Evolutionary conservation across 2,329 filamentous ascomycete species (phyloP), one percentile per base, ranked within the genome.

Genomic region (Arthrobotrys pseudoclavata): DNA sequence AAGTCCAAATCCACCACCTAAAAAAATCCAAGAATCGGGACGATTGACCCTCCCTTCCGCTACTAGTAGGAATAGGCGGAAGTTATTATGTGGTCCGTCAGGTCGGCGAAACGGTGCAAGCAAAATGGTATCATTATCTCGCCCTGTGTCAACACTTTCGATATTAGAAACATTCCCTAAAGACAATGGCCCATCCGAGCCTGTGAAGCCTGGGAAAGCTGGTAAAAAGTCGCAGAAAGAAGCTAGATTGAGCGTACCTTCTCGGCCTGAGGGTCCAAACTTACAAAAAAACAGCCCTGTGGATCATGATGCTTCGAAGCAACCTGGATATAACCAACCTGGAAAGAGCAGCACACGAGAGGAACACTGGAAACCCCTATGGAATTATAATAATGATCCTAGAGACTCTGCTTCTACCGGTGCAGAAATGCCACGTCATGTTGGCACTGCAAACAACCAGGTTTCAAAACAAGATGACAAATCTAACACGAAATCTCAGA

Each of bases 81-180:
- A 26, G 52, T 31, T 77, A 13, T 42, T 77, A 40, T 77, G 74
- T 69, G 74, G 74, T 62, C 74, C 53, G 3, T 69, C 72, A 18
- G 50, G 26, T 13, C 57, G 55, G n/a, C 31, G 13, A 7, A 60
- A 26, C 18, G 31, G 7, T 26, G 24, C 34, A 1, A 70, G 29
- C 22, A 29, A 29, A 2, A 47, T 63, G 18, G 22, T 60, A 26
- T 53, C 50, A 4, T 20, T 68, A 31, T 12, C 61, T 12, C 74
- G 74, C 29, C 74, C 67, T 12, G 74, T 63, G 7, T 77, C 67
- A 22, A 40, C 74, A 3, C 53, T 71, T 13, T 62, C 52, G 12
- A 77, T 68, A 26, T 40, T 67, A 13, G 34, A 68, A 42, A 50
- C 40, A 22, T 48, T 63, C 22, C 60, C 72, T 12, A 52, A 50